Evolutionary conservation across 2,329 filamentous ascomycete species (phyloP).

Genomic region (Zymoseptoria crescenta): DNA sequence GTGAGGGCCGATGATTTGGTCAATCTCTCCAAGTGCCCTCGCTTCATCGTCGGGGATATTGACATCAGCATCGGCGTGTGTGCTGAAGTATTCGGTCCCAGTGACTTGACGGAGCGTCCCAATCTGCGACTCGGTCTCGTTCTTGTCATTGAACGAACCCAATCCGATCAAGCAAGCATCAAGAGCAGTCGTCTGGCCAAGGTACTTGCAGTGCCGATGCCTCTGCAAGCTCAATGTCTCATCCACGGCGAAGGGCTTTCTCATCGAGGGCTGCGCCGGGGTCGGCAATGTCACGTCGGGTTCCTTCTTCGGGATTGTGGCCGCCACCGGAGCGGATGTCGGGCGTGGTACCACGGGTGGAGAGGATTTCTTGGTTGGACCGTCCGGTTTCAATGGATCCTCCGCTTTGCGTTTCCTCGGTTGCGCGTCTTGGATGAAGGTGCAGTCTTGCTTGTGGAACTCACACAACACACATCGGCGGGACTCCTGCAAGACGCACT

Average conservation of each 20-base stretch:
- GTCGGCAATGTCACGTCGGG: conserved; percentile 3
- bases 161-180: conserved; percentile 77
- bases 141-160: conserved; percentile 70
- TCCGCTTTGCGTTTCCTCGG: conserved; percentile 73
- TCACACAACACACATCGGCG: conserved; percentile 68
- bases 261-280: conserved; percentile 16
- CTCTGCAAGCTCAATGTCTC: conserved; percentile 62
- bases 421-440: conserved; percentile 66
- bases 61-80: conserved; percentile 66
- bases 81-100: conserved; percentile 69
- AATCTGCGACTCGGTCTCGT: conserved; percentile 65
- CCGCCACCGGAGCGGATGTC: conserved; percentile 1
- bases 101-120: conserved; percentile 64
- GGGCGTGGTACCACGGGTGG: background rate
- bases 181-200: conserved; percentile 75
- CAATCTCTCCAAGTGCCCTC: conserved; percentile 63
- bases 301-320: background rate
- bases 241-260: conserved; percentile 32
- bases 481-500: conserved; percentile 72
- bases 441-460: conserved; percentile 70
- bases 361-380: conserved; percentile 19
- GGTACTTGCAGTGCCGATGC: conserved; percentile 74
- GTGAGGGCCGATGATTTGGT: conserved; percentile 66
- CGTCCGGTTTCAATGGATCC: conserved; percentile 36
- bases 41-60: conserved; percentile 62